Percentiles rank a stretch among this genome's conserved stretches.
phyloP scores from a whole-genome alignment of 257 asterid species.

The Striga asiatica region DNA sequence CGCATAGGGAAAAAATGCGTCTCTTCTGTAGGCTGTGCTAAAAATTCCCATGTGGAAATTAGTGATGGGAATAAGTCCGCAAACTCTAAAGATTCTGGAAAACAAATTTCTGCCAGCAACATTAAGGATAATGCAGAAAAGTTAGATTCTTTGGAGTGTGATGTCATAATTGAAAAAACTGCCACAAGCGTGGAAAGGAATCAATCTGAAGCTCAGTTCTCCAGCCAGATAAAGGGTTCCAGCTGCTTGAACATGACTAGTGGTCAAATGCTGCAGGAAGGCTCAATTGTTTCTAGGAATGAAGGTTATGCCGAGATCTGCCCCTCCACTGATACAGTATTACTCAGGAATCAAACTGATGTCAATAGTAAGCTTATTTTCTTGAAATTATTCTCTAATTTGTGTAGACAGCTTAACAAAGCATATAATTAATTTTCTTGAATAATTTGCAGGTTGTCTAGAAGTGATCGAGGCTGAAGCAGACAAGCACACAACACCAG shows the following conservation, averaged over 20 bases:
- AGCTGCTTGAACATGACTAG: neutral
- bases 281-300: conserved; percentile 13
- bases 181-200: conserved; percentile 8
- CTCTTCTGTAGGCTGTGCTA: conserved; percentile 11
- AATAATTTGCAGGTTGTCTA: conserved; percentile 18
- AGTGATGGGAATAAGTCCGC: conserved; percentile 7
- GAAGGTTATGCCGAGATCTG: conserved; percentile 9
- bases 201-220: conserved; percentile 11
- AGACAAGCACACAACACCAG: neutral
- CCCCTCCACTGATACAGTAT: neutral
- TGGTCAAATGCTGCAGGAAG: conserved; percentile 11
- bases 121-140: conserved; percentile 5
- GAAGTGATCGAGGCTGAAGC: conserved; percentile 18
- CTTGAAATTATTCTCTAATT: neutral
- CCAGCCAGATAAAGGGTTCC: conserved; percentile 10
- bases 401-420: neutral
- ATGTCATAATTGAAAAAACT: conserved; percentile 9
- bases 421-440: neutral
- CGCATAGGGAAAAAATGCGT: conserved; percentile 1
- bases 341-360: conserved; percentile 15
- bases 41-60: conserved; percentile 7
- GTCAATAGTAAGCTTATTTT: conserved; percentile 20
- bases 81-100: neutral
- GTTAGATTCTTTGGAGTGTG: conserved; percentile 7
- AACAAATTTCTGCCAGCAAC: conserved; percentile 12